These are phyloP conservation scores for Quercus variabilis DNA, from an alignment of 306 rosid genomes.

Conservation along the genomic window DNA sequence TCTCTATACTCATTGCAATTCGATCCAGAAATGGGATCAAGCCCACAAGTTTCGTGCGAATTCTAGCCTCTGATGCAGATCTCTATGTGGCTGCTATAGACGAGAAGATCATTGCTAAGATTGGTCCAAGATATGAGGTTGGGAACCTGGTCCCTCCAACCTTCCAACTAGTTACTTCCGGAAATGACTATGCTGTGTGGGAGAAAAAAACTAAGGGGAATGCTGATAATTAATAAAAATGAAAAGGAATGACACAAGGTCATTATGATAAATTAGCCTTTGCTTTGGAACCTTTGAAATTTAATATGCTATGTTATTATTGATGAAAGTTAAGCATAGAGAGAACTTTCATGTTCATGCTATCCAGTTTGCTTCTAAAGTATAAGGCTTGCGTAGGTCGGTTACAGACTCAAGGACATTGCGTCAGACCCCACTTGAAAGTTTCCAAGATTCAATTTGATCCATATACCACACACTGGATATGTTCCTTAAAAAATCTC, in stretches of 20 bases:
- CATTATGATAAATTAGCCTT: no score
- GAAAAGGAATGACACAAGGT: not conserved
- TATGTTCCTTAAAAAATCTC: not conserved
- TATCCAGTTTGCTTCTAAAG: not conserved
- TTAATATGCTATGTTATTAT: not conserved
- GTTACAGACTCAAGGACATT: no score
- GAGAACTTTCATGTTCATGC: not conserved
- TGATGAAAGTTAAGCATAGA: not conserved
- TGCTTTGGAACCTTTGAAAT: not conserved
- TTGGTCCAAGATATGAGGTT: constrained; percentile 21
- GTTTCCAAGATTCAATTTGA: no score
- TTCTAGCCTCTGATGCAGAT: constrained; percentile 31
- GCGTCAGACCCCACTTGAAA: no score
- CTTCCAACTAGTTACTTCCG: constrained; percentile 20
- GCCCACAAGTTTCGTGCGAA: constrained; percentile 20
- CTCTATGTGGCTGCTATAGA: constrained; percentile 32
- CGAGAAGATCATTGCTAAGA: constrained; percentile 34
- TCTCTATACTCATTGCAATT: constrained; percentile 16
- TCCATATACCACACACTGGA: not conserved
- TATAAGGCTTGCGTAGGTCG: no score
- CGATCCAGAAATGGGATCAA: constrained; percentile 32
- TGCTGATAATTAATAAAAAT: not conserved
- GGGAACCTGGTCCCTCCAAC: constrained; percentile 25
- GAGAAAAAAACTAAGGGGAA: constrained; percentile 12
- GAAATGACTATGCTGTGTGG: constrained; percentile 38